Conservation (phyloP, 768 basidiomycete genomes). For the Artomyces pyxidatus region DNA sequence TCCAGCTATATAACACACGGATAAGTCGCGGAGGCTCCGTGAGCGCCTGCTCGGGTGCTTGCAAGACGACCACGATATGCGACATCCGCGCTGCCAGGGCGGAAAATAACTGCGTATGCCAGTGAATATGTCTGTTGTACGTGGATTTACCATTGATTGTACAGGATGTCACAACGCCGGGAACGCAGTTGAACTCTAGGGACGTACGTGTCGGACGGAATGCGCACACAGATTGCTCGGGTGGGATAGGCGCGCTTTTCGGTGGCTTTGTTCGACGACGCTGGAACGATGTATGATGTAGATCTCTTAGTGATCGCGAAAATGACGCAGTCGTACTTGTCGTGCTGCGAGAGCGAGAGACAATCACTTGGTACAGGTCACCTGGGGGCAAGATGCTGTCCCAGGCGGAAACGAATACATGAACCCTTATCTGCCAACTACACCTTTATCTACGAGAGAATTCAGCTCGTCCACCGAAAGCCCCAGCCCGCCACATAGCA, state of each 20-base stretch:
- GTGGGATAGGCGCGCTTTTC: too few species aligned
- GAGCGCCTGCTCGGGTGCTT: neutral
- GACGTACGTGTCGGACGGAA: neutral
- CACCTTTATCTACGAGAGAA: slow-evolving; percentile 17
- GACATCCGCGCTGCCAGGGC: slow-evolving; percentile 1
- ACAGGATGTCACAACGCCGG: neutral
- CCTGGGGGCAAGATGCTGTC: too few species aligned
- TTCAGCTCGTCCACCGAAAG: slow-evolving; percentile 20
- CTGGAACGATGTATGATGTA: too few species aligned
- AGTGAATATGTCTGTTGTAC: neutral
- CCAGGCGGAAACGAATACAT: too few species aligned
- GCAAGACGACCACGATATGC: slow-evolving; percentile 1
- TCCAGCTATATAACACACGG: slow-evolving; percentile 1
- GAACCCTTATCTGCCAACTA: slow-evolving; percentile 20
- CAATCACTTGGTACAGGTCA: too few species aligned
- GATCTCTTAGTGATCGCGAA: too few species aligned
- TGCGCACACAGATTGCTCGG: too few species aligned
- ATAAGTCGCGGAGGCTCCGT: neutral
- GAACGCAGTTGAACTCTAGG: neutral
- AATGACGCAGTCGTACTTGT: too few species aligned
- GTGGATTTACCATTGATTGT: neutral
- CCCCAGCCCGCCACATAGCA: slow-evolving; percentile 23
- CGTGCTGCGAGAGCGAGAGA: too few species aligned
- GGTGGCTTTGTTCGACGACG: too few species aligned
- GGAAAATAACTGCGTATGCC: slow-evolving; percentile 3